Conservation (phyloP, 2,329 filamentous ascomycete species). For the Chalaropsis thielavioides region DNA sequence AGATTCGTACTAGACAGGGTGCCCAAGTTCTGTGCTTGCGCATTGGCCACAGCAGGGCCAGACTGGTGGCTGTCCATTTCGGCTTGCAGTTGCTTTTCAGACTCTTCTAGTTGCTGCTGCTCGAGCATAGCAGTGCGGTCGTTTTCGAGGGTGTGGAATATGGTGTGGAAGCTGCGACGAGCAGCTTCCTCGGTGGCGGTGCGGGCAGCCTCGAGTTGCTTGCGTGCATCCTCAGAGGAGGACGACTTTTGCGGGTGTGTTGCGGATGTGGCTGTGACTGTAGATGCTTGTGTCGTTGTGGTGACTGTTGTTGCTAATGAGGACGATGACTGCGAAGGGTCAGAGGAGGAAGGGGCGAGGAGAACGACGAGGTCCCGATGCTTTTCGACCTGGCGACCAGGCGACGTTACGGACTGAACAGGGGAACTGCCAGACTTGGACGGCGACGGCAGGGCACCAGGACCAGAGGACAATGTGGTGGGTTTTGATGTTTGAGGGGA, state of each 20-base stretch:
- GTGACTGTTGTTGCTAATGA: background rate
- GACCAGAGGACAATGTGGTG: slow-evolving; percentile 34
- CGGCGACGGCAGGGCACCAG: slow-evolving; percentile 49
- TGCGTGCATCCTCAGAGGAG: slow-evolving; percentile 74
- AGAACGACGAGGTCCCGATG: slow-evolving; percentile 17
- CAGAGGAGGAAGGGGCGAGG: slow-evolving; percentile 2
- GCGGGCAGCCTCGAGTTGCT: slow-evolving; percentile 83
- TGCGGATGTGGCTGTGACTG: slow-evolving; percentile 29
- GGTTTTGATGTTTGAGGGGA: slow-evolving; percentile 34
- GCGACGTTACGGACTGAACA: slow-evolving; percentile 47
- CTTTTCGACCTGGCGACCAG: slow-evolving; percentile 23
- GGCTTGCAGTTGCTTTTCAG: slow-evolving; percentile 87
- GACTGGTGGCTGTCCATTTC: slow-evolving; percentile 65
- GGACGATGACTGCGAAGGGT: slow-evolving; percentile 1
- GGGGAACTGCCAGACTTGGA: slow-evolving; percentile 56
- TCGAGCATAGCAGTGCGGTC: slow-evolving; percentile 94
- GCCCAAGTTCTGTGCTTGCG: slow-evolving; percentile 31
- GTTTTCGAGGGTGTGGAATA: slow-evolving; percentile 91
- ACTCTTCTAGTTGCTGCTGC: slow-evolving; percentile 91
- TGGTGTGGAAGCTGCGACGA: slow-evolving; percentile 77
- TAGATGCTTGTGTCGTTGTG: slow-evolving; percentile 23
- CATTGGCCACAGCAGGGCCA: slow-evolving; percentile 41
- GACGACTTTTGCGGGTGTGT: slow-evolving; percentile 42
- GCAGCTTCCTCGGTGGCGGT: slow-evolving; percentile 81
- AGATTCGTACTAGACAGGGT: slow-evolving; percentile 87